These are phyloP conservation scores for Ganoderma boninense DNA, from an alignment of 1,284 basidiomycete genomes.

Conservation along the genomic window DNA sequence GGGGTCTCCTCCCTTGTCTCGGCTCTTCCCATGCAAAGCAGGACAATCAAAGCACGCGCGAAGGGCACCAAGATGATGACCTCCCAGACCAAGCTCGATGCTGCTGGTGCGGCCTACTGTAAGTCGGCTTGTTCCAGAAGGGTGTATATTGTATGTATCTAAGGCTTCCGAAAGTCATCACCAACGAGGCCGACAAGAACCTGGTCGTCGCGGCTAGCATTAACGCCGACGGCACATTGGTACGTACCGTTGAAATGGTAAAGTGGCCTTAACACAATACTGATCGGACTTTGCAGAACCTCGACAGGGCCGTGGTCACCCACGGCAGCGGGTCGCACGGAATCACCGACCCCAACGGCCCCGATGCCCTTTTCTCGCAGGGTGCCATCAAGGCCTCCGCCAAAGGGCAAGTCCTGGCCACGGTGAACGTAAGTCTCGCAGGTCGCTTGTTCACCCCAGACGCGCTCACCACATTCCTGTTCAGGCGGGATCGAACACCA, in stretches of 20 bases:
- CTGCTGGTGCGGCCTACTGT: conserved; percentile 31
- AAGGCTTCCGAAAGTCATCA: conserved; percentile 26
- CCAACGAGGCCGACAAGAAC: conserved; percentile 35
- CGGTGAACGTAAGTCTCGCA: conserved; percentile 50
- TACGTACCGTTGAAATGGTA: conserved; percentile 8
- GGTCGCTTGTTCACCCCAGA: too few relatives aligned
- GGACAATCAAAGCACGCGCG: not conserved
- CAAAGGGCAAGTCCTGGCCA: conserved; percentile 49
- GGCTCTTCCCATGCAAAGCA: conserved; percentile 22
- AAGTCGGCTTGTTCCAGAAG: not conserved
- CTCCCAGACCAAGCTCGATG: conserved; percentile 11
- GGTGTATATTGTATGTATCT: not conserved
- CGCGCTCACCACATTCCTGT: not conserved
- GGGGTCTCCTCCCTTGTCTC: conserved; percentile 24
- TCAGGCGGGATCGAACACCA: conserved; percentile 57
- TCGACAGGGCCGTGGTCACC: conserved; percentile 42
- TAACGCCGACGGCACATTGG: conserved; percentile 33
- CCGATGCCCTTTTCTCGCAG: conserved; percentile 57
- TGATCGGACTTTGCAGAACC: conserved; percentile 19
- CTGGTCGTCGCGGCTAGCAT: conserved; percentile 32
- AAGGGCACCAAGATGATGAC: conserved; percentile 23
- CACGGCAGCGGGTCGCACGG: conserved; percentile 53
- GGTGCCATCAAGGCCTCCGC: conserved; percentile 53
- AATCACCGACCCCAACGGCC: conserved; percentile 41
- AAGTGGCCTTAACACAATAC: not conserved